phyloP scores from a whole-genome alignment of 306 rosid genomes.

The Rosa chinensis region DNA sequence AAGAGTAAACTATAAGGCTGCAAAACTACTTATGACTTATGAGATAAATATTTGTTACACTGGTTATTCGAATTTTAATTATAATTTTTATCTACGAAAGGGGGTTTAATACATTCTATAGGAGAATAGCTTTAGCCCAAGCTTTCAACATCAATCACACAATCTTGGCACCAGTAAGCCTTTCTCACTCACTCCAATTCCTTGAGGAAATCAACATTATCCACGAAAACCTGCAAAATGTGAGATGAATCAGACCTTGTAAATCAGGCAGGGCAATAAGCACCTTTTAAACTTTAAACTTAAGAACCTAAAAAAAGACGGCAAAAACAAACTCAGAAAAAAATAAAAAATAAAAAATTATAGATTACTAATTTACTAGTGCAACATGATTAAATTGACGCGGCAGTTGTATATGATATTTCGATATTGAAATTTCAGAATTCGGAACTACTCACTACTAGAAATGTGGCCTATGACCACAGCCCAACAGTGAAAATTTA shows the following conservation, averaged over 20 bases:
- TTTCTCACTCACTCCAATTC: slow-evolving; percentile 59
- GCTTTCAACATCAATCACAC: slow-evolving; percentile 23
- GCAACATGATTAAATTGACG: too few relatives aligned
- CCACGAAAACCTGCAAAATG: slow-evolving; percentile 85
- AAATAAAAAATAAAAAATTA: too few relatives aligned
- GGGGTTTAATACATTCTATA: slow-evolving; percentile 36
- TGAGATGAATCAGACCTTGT: neutral
- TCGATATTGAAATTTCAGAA: too few relatives aligned
- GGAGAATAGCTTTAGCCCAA: slow-evolving; percentile 28
- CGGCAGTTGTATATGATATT: too few relatives aligned
- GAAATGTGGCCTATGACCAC: too few relatives aligned
- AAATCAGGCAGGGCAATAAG: neutral
- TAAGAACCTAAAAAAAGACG: too few relatives aligned
- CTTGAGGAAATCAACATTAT: slow-evolving; percentile 74
- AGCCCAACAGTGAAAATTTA: too few relatives aligned
- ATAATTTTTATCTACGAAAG: slow-evolving; percentile 57
- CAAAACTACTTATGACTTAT: slow-evolving; percentile 22
- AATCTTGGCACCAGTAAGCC: slow-evolving; percentile 16
- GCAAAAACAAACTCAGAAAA: too few relatives aligned
- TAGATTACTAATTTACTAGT: too few relatives aligned
- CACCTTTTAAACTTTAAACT: neutral
- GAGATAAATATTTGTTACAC: slow-evolving; percentile 23
- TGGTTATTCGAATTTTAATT: slow-evolving; percentile 23
- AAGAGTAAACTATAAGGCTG: slow-evolving; percentile 19
- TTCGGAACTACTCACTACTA: too few relatives aligned